phyloP scores from a whole-genome alignment of 345 rosid species.

The Cardamine chenopodiifolia region DNA sequence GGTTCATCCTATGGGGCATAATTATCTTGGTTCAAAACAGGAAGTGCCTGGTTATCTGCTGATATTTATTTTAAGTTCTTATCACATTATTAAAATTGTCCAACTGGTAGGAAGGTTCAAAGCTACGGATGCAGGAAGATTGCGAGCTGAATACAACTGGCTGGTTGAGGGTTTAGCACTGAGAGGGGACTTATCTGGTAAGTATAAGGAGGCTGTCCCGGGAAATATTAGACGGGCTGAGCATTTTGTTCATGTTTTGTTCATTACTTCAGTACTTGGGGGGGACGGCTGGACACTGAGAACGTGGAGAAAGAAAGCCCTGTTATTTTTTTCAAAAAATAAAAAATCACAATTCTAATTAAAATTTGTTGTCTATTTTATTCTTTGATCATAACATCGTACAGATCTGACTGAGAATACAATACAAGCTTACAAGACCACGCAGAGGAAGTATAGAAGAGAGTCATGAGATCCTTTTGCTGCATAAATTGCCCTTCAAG shows the following conservation, averaged over 20 bases:
- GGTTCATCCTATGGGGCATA: slow-evolving; percentile 3
- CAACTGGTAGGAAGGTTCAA: slow-evolving; percentile 99
- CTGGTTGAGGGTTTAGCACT: slow-evolving; percentile 93
- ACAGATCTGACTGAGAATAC: slow-evolving; percentile 3
- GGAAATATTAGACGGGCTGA: slow-evolving; percentile 98
- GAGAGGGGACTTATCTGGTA: slow-evolving; percentile 87
- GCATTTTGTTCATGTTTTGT: slow-evolving; percentile 88
- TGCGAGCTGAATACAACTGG: slow-evolving; percentile 91
- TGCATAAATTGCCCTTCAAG: background rate
- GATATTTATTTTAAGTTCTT: slow-evolving; percentile 34
- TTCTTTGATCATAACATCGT: background rate
- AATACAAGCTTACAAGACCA: slow-evolving; percentile 75
- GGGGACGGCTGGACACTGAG: slow-evolving; percentile 76
- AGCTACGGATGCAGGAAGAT: slow-evolving; percentile 91
- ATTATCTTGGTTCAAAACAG: slow-evolving; percentile 7
- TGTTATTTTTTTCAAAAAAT: no score
- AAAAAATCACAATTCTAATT: background rate
- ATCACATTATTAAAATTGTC: slow-evolving; percentile 47
- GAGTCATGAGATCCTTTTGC: background rate
- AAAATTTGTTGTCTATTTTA: background rate
- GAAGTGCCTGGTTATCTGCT: slow-evolving; percentile 26
- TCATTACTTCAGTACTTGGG: slow-evolving; percentile 78
- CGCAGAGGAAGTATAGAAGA: background rate
- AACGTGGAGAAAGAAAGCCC: slow-evolving; percentile 95
- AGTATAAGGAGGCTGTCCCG: slow-evolving; percentile 87